Base-by-base conservation (phyloP, 352 stramenopile genomes). In the Phytopythium mirpurense region DNA sequence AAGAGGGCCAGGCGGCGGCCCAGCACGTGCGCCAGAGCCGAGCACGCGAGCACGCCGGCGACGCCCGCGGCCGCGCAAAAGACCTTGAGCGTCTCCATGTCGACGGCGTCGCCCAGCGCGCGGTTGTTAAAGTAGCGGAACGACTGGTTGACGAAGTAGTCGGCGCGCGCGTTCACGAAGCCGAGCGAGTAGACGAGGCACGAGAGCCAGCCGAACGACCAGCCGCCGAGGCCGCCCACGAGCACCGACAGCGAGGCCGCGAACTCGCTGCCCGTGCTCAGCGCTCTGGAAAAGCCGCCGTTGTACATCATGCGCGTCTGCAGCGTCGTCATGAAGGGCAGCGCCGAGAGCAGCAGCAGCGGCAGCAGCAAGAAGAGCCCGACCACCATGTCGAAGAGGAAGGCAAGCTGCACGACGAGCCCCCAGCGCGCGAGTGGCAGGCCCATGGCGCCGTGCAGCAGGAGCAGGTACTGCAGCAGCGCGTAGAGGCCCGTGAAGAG, bases 221-320 rank as follows among this genome's bases (percentile, higher is more conserved):
- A 94, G 3, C 85, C 85, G 54, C 74, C 77, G 18, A 93, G 59
- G 0, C 74, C 55, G 23, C 85, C 85, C 15, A 91, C 82, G 37
- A 93, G 44, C 36, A 93, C 69, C 48, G 78, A 90, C 52, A 95
- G 59, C 27, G 79, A 88, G 15, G 81, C 83, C 0, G 83, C 81
- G 26, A 81, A 91, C 46, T 95, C 83, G 57, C 83, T 91, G 26
- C 82, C 85, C 37, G 81, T 86, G 55, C 83, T 92, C 54, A 95
- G 56, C 0, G 83, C 79, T 40, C 79, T 79, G 15, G 85, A 93
- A 43, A 95, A 95, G 38, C 85, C 83, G 19, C 84, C 83, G 53
- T 95, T 95, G 65, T 95, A 95, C 85, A 95, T 95, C 83, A 95
- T 95, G 31, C 85, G 83, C 36, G 85, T 93, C 51, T 95, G 85